Evolutionary conservation across 352 stramenopile species (phyloP), one percentile per base, ranked within the genome.

Genomic region (Thalassiosira oceanica): DNA sequence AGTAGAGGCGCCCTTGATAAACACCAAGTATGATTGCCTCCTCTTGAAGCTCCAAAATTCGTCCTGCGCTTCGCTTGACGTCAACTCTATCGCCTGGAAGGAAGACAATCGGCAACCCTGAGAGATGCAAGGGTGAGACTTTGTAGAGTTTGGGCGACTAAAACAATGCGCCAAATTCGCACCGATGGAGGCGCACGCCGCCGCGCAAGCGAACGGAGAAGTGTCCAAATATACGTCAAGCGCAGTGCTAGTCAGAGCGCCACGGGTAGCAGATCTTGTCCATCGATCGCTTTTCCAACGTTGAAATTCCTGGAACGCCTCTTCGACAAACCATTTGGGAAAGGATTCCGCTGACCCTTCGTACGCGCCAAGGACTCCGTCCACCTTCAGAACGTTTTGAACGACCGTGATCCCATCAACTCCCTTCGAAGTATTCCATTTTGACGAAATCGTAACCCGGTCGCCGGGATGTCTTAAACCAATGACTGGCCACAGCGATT

Each of bases 401-500:
- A 97, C 49, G 21, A 94, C 84, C 52, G 93, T 54, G 31, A 64
- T 18, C 35, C 62, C 72, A 68, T 92, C 80, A 18, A 88, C 52
- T 46, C 85, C 85, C 70, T 82, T 76, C 24, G 65, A 87, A 16
- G 80, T 83, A 16, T 64, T 84, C 80, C 80, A 98, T 74, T 98
- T 98, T 28, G 90, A 85, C 57, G 95, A 98, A 10, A 99, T 79
- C 0, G 94, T 97, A 3, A 98, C 94, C 45, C 94, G 88, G 75
- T 98, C 96, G 11, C 94, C 94, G 41, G 89, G 85, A 72, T 97
- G 97, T 6, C 94, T 88, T 74, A 98, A 93, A 37, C 96, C 95
- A 61, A 98, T 97, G 58, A 97, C 96, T 43, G 96, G 96, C 74
- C 94, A 98, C 33, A 98, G 78, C 16, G 94, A 96, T 26, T 91